These are phyloP conservation scores for Adansonia gregorii DNA, from an alignment of 441 rosid genomes.

Conservation along the genomic window DNA sequence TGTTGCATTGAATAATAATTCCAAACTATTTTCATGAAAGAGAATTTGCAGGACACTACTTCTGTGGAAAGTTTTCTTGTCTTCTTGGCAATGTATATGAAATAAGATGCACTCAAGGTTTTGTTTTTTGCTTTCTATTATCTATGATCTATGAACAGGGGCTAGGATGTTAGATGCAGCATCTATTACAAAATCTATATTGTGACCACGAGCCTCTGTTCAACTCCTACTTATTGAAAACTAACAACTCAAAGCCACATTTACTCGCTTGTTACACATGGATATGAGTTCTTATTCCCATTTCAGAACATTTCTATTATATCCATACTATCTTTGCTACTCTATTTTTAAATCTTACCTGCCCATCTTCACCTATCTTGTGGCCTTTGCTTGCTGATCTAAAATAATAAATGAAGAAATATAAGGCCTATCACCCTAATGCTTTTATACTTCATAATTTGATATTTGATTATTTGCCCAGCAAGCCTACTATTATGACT, in stretches of 20 bases:
- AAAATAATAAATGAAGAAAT: neutral
- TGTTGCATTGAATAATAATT: conserved; percentile 17
- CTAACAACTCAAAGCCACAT: conserved; percentile 1
- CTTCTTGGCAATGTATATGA: conserved; percentile 1
- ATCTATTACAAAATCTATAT: neutral
- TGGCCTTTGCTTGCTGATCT: conserved; percentile 2
- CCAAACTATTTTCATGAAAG: conserved; percentile 14
- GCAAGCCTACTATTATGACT: neutral
- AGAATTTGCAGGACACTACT: neutral
- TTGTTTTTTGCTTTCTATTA: neutral
- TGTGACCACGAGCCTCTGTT: neutral
- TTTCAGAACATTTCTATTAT: conserved; percentile 5
- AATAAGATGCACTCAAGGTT: conserved; percentile 10
- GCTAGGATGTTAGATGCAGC: conserved; percentile 10
- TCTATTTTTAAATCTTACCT: conserved; percentile 7
- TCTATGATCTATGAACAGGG: neutral
- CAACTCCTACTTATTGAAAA: neutral
- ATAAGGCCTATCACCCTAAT: neutral
- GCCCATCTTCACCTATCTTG: neutral
- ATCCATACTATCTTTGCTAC: neutral
- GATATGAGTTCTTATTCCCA: conserved; percentile 1
- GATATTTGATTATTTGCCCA: neutral
- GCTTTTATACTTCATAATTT: neutral
- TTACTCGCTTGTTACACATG: neutral
- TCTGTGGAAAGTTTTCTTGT: neutral